Evolutionary conservation across 73 alveolate genomes (phyloP).

Genomic region (Effrenium voratum): DNA sequence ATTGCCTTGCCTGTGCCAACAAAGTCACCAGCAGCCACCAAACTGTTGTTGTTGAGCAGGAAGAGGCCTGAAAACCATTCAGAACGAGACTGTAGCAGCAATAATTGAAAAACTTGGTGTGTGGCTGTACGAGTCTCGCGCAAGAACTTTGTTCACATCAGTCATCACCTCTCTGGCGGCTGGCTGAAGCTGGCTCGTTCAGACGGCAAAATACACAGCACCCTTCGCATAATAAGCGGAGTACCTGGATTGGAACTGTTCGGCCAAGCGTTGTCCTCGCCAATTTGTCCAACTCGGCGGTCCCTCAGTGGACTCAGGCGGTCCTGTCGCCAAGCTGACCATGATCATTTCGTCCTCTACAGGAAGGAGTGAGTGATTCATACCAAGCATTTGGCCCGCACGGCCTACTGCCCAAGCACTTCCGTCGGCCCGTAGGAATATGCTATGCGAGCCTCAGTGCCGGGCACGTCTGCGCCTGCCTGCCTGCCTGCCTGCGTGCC

Average conservation of each 20-base stretch:
- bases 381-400: too few relatives aligned
- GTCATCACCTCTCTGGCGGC: slow-evolving; percentile 25
- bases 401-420: slow-evolving; percentile 78
- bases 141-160: slow-evolving; percentile 40
- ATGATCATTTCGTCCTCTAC: slow-evolving; percentile 62
- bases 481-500: too few relatives aligned
- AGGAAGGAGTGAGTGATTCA: background rate
- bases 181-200: too few relatives aligned
- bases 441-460: slow-evolving; percentile 75
- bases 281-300: background rate
- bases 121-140: slow-evolving; percentile 41
- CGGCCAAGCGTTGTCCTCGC: slow-evolving; percentile 41
- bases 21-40: slow-evolving; percentile 80
- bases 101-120: background rate
- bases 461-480: too few relatives aligned
- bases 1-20: background rate
- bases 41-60: slow-evolving; percentile 50
- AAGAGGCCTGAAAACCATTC: slow-evolving; percentile 14
- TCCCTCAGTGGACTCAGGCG: background rate
- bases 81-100: background rate
- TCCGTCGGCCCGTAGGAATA: slow-evolving; percentile 62
- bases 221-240: background rate
- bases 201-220: background rate
- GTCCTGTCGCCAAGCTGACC: slow-evolving; percentile 83
- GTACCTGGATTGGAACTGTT: slow-evolving; percentile 8